These are phyloP conservation scores for Trichoderma brevicompactum DNA, from an alignment of 2,329 filamentous ascomycete genomes.

Conservation along the genomic window DNA sequence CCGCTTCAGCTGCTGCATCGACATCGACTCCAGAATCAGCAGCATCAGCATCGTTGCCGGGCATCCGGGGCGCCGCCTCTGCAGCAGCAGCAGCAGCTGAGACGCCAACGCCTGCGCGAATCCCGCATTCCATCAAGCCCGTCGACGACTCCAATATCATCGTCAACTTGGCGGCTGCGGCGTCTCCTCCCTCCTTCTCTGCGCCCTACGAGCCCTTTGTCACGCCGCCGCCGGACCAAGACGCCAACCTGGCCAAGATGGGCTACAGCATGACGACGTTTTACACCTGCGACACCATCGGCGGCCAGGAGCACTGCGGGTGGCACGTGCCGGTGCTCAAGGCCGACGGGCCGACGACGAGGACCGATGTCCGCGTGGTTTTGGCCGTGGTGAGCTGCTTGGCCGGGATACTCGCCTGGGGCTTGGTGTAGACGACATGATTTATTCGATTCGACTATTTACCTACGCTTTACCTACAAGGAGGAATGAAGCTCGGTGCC, in stretches of 20 bases:
- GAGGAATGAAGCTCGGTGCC: too few relatives aligned
- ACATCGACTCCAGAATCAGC: background rate
- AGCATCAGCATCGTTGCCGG: too few relatives aligned
- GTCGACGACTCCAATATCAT: background rate
- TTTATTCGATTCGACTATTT: too few relatives aligned
- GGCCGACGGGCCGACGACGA: slow-evolving; percentile 33
- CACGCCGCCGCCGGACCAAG: slow-evolving; percentile 41
- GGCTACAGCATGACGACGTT: slow-evolving; percentile 43
- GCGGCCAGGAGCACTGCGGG: slow-evolving; percentile 41
- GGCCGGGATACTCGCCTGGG: slow-evolving; percentile 36
- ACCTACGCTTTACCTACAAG: too few relatives aligned
- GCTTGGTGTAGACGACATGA: slow-evolving; percentile 31
- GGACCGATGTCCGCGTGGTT: slow-evolving; percentile 34
- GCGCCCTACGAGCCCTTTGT: slow-evolving; percentile 39
- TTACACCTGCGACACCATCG: slow-evolving; percentile 42
- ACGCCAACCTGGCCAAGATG: slow-evolving; percentile 38
- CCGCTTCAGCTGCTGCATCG: slow-evolving; percentile 25
- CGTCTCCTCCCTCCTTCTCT: background rate
- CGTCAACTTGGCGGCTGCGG: background rate
- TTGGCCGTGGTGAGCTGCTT: slow-evolving; percentile 32
- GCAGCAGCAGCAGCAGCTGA: background rate
- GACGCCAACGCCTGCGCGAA: background rate
- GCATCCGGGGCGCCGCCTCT: too few relatives aligned
- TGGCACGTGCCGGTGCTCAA: slow-evolving; percentile 45
- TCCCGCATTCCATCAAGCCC: background rate